Evolutionary conservation across 2,329 filamentous ascomycete species (phyloP).

Genomic region (Microdochium trichocladiopsis): DNA sequence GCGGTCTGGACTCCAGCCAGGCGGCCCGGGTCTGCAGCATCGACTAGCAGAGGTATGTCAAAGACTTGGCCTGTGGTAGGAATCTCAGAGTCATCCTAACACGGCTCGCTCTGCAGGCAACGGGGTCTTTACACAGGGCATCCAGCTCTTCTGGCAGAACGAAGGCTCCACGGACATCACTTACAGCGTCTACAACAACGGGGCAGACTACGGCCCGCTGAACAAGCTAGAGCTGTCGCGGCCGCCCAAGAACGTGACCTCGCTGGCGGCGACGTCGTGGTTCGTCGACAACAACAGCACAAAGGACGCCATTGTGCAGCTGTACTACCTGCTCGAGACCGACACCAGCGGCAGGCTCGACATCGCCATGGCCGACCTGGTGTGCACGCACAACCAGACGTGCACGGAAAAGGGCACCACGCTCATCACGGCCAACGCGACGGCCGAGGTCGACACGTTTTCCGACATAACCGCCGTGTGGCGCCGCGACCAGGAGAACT

Average conservation of each 20-base stretch:
- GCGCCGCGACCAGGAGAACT: background rate
- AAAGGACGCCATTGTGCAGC: background rate
- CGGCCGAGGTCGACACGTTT: background rate
- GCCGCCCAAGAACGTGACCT: background rate
- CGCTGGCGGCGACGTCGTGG: background rate
- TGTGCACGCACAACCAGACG: background rate
- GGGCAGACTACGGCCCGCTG: background rate
- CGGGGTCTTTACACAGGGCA: background rate
- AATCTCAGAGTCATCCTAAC: background rate
- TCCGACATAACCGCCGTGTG: background rate
- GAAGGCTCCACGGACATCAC: background rate
- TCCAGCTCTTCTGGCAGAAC: background rate
- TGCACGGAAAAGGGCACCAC: background rate
- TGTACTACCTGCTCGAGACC: background rate
- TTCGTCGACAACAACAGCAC: background rate
- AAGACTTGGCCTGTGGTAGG: background rate
- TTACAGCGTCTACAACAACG: background rate
- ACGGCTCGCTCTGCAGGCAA: background rate
- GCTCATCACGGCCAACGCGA: background rate
- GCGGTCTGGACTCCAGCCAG: background rate
- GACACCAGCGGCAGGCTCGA: background rate
- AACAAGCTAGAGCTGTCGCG: background rate
- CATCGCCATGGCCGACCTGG: background rate
- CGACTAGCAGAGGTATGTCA: background rate
- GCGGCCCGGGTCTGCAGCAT: background rate